Base-by-base conservation (phyloP, 768 basidiomycete genomes). In the Boletus edulis region DNA sequence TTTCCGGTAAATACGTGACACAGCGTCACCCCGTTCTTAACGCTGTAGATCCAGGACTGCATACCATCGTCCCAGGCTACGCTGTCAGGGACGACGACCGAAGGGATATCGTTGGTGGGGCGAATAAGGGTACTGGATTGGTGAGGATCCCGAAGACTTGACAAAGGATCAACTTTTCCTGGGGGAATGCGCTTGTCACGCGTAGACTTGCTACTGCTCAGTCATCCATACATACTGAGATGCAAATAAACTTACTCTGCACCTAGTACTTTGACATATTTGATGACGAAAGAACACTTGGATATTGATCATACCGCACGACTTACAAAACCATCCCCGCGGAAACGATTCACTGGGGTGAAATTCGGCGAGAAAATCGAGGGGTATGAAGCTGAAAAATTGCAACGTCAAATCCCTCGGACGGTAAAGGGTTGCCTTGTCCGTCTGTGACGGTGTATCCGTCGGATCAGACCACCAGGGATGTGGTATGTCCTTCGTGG, bases 1-100 rank as follows among this genome's bases (percentile, higher is more conserved):
- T 83, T 83, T n/a, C 78, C 70, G 1, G 78, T 79, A 57, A 81
- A 83, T 41, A 83, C 55, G 52, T 83, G 81, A 22, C 72, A 70
- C 15, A 76, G 66, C 17, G 44, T 64, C 3, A 67, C 66, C 14
- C 56, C 56, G 14, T 59, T 52, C 17, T 51, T 67, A 51, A 67
- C 17, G n/a, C 17, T n/a, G 51, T 68, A 65, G 15, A 49, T 52
- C 59, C 62, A 64, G 20, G 67, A 64, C 22, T 63, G 62, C 65
- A 74, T 74, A 17, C 59, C 63, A 41, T 73, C 62, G 22, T 67
- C 63, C 73, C 72, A 74, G 17, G 47, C 27, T 13, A 43, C 17
- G 2, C 24, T 39, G 5, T 69, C 50, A 3, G 37, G 37, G 29
- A 8, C 27, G 1, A 73, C 52, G 42, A 12, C 52, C n/a, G 57